These are phyloP conservation scores for Aspergillus campestris DNA, from an alignment of 495 filamentous ascomycete genomes.

Conservation along the genomic window DNA sequence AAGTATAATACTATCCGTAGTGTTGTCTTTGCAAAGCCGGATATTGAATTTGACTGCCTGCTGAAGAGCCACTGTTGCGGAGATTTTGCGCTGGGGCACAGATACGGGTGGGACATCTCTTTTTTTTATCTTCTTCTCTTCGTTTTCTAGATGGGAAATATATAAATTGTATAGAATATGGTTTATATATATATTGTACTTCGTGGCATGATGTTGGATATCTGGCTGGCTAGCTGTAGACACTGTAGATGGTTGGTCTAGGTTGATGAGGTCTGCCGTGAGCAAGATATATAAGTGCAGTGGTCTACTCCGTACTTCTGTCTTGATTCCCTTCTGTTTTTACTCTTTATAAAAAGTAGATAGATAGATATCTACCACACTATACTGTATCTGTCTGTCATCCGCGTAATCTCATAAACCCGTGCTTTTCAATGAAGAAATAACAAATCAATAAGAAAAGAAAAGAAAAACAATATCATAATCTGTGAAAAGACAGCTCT, in stretches of 20 bases:
- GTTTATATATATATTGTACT: too few relatives aligned
- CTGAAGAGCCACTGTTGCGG: conserved; percentile 79
- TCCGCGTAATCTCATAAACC: conserved; percentile 3
- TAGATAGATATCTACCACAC: neutral
- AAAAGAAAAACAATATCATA: neutral
- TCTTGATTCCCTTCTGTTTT: too few relatives aligned
- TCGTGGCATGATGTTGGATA: neutral
- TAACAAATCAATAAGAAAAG: neutral
- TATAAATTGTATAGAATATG: too few relatives aligned
- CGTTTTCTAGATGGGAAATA: neutral
- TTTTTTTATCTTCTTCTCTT: neutral
- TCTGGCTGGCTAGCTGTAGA: neutral
- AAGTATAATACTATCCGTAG: neutral
- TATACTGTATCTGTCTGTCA: conserved; percentile 1
- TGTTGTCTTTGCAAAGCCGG: conserved; percentile 20
- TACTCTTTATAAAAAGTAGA: too few relatives aligned
- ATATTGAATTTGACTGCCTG: conserved; percentile 49
- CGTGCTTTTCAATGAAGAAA: neutral
- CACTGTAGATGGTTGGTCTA: neutral
- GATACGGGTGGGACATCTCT: conserved; percentile 83
- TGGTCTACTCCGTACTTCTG: too few relatives aligned
- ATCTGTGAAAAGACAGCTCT: neutral
- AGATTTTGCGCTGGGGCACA: conserved; percentile 76
- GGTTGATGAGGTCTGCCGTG: too few relatives aligned
- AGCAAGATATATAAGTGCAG: too few relatives aligned